These are phyloP conservation scores for Penicillium simplicissimum DNA, from an alignment of 495 filamentous ascomycete genomes.

Conservation along the genomic window DNA sequence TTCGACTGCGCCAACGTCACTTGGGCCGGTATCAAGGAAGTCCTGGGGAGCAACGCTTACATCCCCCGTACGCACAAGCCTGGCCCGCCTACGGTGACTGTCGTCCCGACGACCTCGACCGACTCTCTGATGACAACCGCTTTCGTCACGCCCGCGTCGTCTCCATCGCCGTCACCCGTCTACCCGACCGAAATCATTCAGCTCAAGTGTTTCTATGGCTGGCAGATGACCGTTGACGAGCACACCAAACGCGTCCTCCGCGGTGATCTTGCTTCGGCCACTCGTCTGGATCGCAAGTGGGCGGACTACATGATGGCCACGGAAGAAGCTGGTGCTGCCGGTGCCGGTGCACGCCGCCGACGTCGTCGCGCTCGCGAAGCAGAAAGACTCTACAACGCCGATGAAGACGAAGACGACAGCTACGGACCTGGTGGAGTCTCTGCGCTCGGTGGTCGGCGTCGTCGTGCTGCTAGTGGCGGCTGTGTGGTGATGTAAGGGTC, in stretches of 20 bases:
- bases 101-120: slow-evolving; percentile 30
- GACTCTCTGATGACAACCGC: slow-evolving; percentile 30
- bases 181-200: slow-evolving; percentile 75
- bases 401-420: slow-evolving; percentile 66
- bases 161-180: slow-evolving; percentile 36
- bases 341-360: slow-evolving; percentile 63
- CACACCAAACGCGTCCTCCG: slow-evolving; percentile 80
- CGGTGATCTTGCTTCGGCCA: slow-evolving; percentile 70
- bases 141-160: slow-evolving; percentile 33
- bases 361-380: slow-evolving; percentile 77
- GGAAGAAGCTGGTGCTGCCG: slow-evolving; percentile 77
- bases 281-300: slow-evolving; percentile 84
- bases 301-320: slow-evolving; percentile 89
- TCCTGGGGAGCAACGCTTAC: slow-evolving; percentile 81
- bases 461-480: slow-evolving; percentile 56
- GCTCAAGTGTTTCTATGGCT: slow-evolving; percentile 92
- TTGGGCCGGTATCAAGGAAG: slow-evolving; percentile 87
- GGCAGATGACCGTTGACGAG: slow-evolving; percentile 92
- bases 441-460: slow-evolving; percentile 37
- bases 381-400: slow-evolving; percentile 65
- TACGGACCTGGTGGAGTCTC: slow-evolving; percentile 29
- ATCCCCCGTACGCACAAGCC: slow-evolving; percentile 45
- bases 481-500: slow-evolving; percentile 56
- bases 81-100: slow-evolving; percentile 23
- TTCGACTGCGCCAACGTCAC: slow-evolving; percentile 91